These are phyloP conservation scores for Amphirosellinia nigrospora DNA, from an alignment of 495 filamentous ascomycete species.

Conservation along the genomic window DNA sequence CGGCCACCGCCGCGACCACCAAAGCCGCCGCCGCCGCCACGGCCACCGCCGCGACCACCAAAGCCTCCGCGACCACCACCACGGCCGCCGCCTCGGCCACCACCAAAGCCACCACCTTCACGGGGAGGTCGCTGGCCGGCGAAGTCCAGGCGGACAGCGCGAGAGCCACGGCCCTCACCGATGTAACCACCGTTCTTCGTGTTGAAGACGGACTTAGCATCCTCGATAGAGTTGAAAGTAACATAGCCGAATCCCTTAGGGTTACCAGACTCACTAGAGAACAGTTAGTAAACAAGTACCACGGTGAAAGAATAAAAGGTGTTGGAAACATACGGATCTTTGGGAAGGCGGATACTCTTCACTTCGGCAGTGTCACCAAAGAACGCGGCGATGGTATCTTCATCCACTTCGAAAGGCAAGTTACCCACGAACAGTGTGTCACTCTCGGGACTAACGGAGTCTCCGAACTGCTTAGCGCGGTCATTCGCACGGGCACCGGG, in stretches of 20 bases:
- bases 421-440: slow-evolving; percentile 96
- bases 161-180: slow-evolving; percentile 61
- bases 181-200: slow-evolving; percentile 77
- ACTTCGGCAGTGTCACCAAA: slow-evolving; percentile 77
- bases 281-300: slow-evolving; percentile 44
- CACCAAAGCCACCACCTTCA: slow-evolving; percentile 57
- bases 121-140: slow-evolving; percentile 74
- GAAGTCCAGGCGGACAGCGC: slow-evolving; percentile 87
- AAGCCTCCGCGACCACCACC: slow-evolving; percentile 50
- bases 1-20: slow-evolving; percentile 53
- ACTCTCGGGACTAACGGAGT: slow-evolving; percentile 72
- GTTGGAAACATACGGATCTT: slow-evolving; percentile 67
- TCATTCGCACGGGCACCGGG: slow-evolving; percentile 64
- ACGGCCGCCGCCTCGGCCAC: slow-evolving; percentile 58
- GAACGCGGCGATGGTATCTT: slow-evolving; percentile 74
- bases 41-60: slow-evolving; percentile 55
- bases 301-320: background rate
- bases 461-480: slow-evolving; percentile 79
- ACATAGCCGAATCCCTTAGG: slow-evolving; percentile 97
- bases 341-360: slow-evolving; percentile 84
- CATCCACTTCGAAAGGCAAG: slow-evolving; percentile 81
- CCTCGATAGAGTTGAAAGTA: slow-evolving; percentile 80
- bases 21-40: slow-evolving; percentile 48
- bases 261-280: slow-evolving; percentile 73
- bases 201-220: slow-evolving; percentile 78